Percentiles rank a stretch among this genome's conserved stretches.
Evolutionary conservation across 352 stramenopile genomes (phyloP).

Genomic region (Pythium apleroticum): DNA sequence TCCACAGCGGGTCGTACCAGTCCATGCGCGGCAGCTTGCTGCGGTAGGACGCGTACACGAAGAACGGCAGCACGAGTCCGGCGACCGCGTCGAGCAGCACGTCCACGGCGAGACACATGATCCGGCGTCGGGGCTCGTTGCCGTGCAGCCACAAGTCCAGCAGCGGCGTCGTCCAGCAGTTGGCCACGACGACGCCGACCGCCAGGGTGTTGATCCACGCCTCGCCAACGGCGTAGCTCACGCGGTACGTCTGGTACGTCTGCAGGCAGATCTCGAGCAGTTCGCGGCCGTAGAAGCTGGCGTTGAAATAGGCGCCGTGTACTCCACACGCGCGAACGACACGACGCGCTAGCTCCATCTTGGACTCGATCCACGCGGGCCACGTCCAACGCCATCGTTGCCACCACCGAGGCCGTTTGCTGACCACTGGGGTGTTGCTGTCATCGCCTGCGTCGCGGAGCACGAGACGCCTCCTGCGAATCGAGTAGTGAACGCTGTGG

Average conservation of each 20-base stretch:
- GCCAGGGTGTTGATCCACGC: constrained; percentile 27
- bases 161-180: constrained; percentile 47
- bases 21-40: constrained; percentile 1
- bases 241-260: constrained; percentile 26
- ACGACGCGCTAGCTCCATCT: background rate
- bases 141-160: constrained; percentile 20
- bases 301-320: constrained; percentile 8
- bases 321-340: background rate
- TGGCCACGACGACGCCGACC: constrained; percentile 28
- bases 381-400: background rate
- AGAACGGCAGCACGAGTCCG: constrained; percentile 8
- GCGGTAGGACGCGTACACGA: constrained; percentile 13
- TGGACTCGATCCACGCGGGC: background rate
- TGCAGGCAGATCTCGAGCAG: constrained; percentile 24
- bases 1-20: constrained; percentile 17
- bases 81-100: constrained; percentile 33
- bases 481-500: background rate
- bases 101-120: constrained; percentile 34
- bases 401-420: background rate
- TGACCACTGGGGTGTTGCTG: background rate
- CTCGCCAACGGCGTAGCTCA: constrained; percentile 23
- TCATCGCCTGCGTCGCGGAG: background rate
- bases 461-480: constrained; percentile 2
- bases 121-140: constrained; percentile 26
- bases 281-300: constrained; percentile 18